phyloP scores from a whole-genome alignment of 768 basidiomycete species.

The Inosperma sp. region DNA sequence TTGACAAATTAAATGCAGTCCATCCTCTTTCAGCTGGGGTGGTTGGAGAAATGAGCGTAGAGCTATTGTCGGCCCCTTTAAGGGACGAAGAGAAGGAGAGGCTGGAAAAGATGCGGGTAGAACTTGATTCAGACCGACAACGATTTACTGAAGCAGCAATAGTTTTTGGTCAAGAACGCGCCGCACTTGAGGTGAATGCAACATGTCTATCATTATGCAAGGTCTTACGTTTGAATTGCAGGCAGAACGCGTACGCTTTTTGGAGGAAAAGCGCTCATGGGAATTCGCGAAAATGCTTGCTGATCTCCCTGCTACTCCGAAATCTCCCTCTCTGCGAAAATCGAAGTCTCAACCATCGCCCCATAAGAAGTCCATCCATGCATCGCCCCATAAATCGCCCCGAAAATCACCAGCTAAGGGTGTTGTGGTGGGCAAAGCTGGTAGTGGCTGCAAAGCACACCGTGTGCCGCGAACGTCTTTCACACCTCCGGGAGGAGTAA shows the following conservation, averaged over 20 bases:
- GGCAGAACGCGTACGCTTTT: constrained; percentile 56
- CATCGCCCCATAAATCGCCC: constrained; percentile 27
- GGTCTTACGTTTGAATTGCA: constrained; percentile 26
- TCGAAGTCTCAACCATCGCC: too few species aligned
- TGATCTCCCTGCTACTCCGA: constrained; percentile 47
- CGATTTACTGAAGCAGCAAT: constrained; percentile 63
- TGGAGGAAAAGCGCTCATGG: constrained; percentile 75
- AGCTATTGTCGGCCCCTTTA: constrained; percentile 49
- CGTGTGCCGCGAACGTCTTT: constrained; percentile 45
- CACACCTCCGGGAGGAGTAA: constrained; percentile 32
- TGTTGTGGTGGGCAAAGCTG: constrained; percentile 44
- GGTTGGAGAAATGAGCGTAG: constrained; percentile 44
- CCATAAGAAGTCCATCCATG: constrained; percentile 13
- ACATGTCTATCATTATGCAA: constrained; percentile 7
- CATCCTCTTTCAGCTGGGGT: constrained; percentile 33
- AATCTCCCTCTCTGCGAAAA: too few species aligned
- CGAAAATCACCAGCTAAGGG: constrained; percentile 21
- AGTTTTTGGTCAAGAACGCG: constrained; percentile 59
- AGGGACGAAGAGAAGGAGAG: constrained; percentile 51
- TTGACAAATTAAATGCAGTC: constrained; percentile 50
- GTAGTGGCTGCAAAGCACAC: constrained; percentile 41
- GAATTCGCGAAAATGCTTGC: constrained; percentile 58
- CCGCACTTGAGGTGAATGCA: constrained; percentile 54
- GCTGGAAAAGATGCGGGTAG: constrained; percentile 46
- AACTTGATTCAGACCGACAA: constrained; percentile 62